A percentile compares a stretch with the other conserved stretches of the same genome.
Evolutionary conservation across 2,329 filamentous ascomycete species (phyloP).

Genomic region (Fusarium citri): DNA sequence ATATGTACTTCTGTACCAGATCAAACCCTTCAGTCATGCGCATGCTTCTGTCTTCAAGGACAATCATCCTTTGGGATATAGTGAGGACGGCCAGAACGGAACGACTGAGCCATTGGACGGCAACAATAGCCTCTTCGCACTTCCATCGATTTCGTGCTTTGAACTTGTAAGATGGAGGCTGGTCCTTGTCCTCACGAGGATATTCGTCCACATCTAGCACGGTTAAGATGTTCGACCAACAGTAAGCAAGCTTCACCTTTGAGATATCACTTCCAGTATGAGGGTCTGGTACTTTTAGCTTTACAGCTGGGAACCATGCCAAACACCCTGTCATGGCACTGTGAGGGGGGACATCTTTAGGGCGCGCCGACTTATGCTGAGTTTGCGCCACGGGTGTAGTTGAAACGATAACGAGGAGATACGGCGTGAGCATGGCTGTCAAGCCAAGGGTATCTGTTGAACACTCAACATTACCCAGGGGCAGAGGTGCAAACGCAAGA

Average conservation of each 20-base stretch:
- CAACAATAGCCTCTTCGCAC: conserved; percentile 94
- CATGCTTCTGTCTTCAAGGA: conserved; percentile 89
- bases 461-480: conserved; percentile 93
- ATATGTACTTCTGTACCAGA: conserved; percentile 90
- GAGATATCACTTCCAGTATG: conserved; percentile 76
- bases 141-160: conserved; percentile 88
- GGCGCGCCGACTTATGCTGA: conserved; percentile 90
- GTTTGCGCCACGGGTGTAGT: conserved; percentile 97
- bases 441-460: conserved; percentile 88
- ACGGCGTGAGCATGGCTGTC: conserved; percentile 95
- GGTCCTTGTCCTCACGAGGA: conserved; percentile 75
- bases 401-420: conserved; percentile 94
- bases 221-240: conserved; percentile 98
- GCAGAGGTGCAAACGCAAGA: conserved; percentile 88
- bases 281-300: conserved; percentile 80
- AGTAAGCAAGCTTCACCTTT: conserved; percentile 91
- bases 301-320: conserved; percentile 97
- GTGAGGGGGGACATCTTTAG: conserved; percentile 90
- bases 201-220: conserved; percentile 88
- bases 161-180: conserved; percentile 83
- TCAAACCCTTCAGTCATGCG: conserved; percentile 96
- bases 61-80: conserved; percentile 91
- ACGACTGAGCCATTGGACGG: conserved; percentile 94
- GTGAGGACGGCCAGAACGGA: conserved; percentile 93
- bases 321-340: conserved; percentile 93